A percentile compares a stretch with the other conserved stretches of the same genome.
phyloP scores from a whole-genome alignment of 345 rosid genomes.

The Durio zibethinus region DNA sequence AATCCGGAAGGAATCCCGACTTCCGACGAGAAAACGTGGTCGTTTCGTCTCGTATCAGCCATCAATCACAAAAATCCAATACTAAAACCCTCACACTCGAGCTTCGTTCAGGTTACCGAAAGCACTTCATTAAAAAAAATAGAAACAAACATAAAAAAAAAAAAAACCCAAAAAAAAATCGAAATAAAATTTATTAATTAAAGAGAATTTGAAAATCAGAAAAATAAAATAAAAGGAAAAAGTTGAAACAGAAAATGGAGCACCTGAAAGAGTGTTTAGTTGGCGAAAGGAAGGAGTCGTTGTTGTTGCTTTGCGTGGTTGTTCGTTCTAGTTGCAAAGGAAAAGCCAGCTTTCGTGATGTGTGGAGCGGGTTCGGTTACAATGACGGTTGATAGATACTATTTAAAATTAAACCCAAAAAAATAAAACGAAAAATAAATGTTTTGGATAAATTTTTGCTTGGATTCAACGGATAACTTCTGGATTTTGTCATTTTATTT shows the following conservation, averaged over 20 bases:
- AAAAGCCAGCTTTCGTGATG: neutral
- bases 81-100: constrained; percentile 22
- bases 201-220: neutral
- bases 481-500: too few relatives aligned
- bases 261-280: neutral
- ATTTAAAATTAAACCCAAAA: too few relatives aligned
- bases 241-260: neutral
- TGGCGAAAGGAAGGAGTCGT: constrained; percentile 1
- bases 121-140: neutral
- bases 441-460: too few relatives aligned
- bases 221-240: neutral
- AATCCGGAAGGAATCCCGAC: constrained; percentile 66
- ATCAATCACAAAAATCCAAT: constrained; percentile 24
- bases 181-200: too few relatives aligned
- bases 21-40: constrained; percentile 29
- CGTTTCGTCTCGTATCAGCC: constrained; percentile 41
- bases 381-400: too few relatives aligned
- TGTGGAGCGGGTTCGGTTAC: too few relatives aligned
- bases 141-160: neutral
- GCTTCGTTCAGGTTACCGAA: constrained; percentile 16
- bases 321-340: neutral
- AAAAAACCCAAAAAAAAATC: neutral
- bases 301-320: neutral
- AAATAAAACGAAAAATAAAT: too few relatives aligned
- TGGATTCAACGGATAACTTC: too few relatives aligned